Conservation (phyloP, 1,284 basidiomycete species). For the Coriolopsis trogii region DNA sequence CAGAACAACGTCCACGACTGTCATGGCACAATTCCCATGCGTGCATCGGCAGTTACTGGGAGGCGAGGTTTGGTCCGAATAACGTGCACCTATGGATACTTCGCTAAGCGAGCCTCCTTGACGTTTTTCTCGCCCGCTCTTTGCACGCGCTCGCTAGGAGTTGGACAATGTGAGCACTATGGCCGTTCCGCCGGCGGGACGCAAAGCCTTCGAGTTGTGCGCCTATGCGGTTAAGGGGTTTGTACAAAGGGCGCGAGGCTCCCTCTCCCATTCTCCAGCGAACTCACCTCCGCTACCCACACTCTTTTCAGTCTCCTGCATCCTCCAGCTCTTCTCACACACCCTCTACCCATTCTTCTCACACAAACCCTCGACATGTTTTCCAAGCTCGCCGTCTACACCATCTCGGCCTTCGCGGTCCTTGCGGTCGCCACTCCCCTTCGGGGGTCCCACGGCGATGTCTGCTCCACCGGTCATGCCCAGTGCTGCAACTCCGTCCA, state of each 20-base stretch:
- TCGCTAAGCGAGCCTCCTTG: too few species aligned
- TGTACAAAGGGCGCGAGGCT: slow-evolving; percentile 8
- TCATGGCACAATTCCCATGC: too few species aligned
- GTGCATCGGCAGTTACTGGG: too few species aligned
- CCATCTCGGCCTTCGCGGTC: slow-evolving; percentile 17
- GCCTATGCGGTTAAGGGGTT: neutral
- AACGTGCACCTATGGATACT: too few species aligned
- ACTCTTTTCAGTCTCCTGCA: slow-evolving; percentile 13
- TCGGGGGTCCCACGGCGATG: slow-evolving; percentile 5
- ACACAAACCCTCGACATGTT: slow-evolving; percentile 11
- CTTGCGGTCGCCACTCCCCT: slow-evolving; percentile 20
- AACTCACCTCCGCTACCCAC: slow-evolving; percentile 19
- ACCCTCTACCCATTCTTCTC: neutral
- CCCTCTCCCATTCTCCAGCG: slow-evolving; percentile 8
- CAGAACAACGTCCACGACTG: too few species aligned
- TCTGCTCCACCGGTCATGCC: slow-evolving; percentile 31
- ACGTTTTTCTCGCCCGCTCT: too few species aligned
- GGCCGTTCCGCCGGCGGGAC: too few species aligned
- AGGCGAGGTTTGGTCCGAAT: too few species aligned
- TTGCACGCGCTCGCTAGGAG: too few species aligned
- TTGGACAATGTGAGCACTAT: too few species aligned
- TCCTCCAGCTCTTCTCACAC: slow-evolving; percentile 5
- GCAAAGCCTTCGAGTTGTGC: too few species aligned
- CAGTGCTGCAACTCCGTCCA: slow-evolving; percentile 33
- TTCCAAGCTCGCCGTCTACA: slow-evolving; percentile 18